Conservation (phyloP, 306 rosid species). For the Prunus dulcis region DNA sequence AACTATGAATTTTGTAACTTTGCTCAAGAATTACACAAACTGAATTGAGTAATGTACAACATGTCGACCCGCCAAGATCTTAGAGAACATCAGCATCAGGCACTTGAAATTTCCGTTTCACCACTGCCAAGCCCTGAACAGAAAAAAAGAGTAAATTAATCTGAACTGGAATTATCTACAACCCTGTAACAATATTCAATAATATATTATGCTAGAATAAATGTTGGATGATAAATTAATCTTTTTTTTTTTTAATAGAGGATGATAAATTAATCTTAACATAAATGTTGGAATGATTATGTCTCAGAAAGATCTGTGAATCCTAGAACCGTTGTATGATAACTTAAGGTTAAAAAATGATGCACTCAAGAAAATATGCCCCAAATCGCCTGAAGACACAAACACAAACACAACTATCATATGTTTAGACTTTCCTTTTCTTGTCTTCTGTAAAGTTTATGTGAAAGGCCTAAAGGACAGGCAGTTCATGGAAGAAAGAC, state of each 20-base stretch:
- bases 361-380: neutral
- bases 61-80: slow-evolving; percentile 12
- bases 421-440: neutral
- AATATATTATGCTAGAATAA: neutral
- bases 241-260: neutral
- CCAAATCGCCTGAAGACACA: neutral
- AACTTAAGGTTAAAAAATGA: neutral
- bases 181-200: neutral
- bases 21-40: neutral
- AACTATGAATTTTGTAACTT: neutral
- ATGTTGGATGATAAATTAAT: neutral
- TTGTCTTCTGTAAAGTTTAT: neutral
- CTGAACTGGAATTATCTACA: neutral
- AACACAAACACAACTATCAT: neutral
- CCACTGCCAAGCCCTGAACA: slow-evolving; percentile 16
- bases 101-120: slow-evolving; percentile 22
- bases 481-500: neutral
- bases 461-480: neutral
- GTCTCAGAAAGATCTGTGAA: neutral
- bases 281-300: too few relatives aligned
- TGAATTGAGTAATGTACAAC: slow-evolving; percentile 1
- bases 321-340: neutral
- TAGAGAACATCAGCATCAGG: slow-evolving; percentile 8
- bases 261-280: neutral
- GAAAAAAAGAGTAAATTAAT: neutral